Evolutionary conservation across 345 rosid genomes (phyloP).

Genomic region (Corchorus capsularis): DNA sequence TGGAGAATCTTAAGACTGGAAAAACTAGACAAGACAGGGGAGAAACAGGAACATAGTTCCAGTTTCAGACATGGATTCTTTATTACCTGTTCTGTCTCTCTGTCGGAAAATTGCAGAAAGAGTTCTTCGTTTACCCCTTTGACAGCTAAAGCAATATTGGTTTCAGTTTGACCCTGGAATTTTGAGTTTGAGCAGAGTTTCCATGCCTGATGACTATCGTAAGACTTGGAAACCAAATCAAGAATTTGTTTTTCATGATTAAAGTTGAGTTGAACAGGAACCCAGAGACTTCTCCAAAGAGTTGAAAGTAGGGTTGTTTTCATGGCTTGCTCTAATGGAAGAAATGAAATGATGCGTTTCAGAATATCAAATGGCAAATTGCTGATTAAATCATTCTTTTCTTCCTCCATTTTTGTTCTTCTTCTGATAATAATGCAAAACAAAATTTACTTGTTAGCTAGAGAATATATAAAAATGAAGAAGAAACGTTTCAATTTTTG

Average conservation of each 20-base stretch:
- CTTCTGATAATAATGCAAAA: neutral
- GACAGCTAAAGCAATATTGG: neutral
- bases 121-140: neutral
- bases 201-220: neutral
- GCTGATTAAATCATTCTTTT: neutral
- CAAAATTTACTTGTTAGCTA: too few relatives aligned
- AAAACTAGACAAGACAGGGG: neutral
- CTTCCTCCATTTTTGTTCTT: neutral
- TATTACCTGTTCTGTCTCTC: neutral
- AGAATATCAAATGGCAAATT: neutral
- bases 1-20: neutral
- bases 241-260: neutral
- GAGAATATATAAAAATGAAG: too few relatives aligned
- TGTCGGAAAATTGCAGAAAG: neutral
- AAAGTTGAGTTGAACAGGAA: neutral
- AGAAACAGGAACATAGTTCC: neutral
- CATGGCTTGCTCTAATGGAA: neutral
- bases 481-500: too few relatives aligned
- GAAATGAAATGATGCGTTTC: neutral
- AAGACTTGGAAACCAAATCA: neutral
- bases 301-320: neutral
- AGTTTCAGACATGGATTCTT: neutral
- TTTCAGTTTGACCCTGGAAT: neutral
- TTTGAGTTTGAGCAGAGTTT: neutral
- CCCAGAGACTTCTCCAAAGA: neutral